Base-by-base conservation (phyloP, 2,329 filamentous ascomycete genomes). In the Phaeoacremonium minimum region DNA sequence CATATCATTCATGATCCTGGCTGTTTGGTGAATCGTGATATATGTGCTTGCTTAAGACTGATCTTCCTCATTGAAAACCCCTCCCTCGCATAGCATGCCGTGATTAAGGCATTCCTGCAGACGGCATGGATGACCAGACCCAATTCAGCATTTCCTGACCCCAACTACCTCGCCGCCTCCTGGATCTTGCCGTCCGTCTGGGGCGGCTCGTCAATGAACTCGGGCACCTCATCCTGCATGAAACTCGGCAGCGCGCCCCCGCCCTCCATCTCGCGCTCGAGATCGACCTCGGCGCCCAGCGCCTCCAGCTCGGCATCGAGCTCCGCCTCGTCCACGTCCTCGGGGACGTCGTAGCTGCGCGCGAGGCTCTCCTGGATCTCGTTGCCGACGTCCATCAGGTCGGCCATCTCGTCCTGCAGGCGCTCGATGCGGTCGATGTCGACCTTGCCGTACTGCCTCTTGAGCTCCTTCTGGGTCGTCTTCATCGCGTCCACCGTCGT, bases 321-420 rank as follows among this genome's bases (percentile, higher is more conserved):
- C 68, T 98, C 93, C 2, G 85, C 81, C 77, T 98, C 93, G 59
- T 97, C 91, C 15, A 98, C 89, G 60, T 97, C 93, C 53, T 98
- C 93, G 0, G 93, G 93, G 22, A 98, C 76, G 57, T 97, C 91
- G 61, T 98, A 98, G 48, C 86, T 87, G 46, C 93, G 67, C 42
- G 85, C 84, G 39, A 98, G 84, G 47, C 85, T 90, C 67, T 97
- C 93, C 65, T 98, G 89, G 41, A 98, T 98, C 63, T 98, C 93
- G 62, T 97, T 97, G 4, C 93, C 91, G 43, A 96, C 83, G 56
- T 98, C 93, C 79, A 98, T 87, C 52, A 98, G 62, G 64, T 98
- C 93, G 6, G 90, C 90, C 93, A 98, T 97, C 67, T 98, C 91
- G 59, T 98, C 93, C 75, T 98, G 91, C 74, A 98, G 77, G 49